Evolutionary conservation across 139 green algal genomes (phyloP).

Genomic region (Haematococcus sp.): DNA sequence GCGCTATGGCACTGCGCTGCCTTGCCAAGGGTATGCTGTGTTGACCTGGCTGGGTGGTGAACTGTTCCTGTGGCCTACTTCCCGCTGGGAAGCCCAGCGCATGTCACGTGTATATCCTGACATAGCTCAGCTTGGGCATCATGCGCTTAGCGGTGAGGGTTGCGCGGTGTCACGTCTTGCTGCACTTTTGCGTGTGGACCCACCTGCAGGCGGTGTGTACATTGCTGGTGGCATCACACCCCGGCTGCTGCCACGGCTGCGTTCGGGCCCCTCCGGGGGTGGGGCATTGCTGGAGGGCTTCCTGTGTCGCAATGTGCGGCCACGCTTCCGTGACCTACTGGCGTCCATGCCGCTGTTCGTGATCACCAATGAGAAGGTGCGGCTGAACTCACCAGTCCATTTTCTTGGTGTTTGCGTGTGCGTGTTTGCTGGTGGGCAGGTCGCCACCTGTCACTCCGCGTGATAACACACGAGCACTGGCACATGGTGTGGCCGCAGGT

Average conservation of each 20-base stretch:
- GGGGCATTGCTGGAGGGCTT: conserved; percentile 71
- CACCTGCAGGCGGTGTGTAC: conserved; percentile 75
- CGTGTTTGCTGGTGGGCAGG: conserved; percentile 45
- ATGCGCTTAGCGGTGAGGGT: too few species aligned
- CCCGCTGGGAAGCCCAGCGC: too few species aligned
- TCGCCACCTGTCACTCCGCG: not conserved
- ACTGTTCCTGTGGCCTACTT: too few species aligned
- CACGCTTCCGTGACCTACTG: conserved; percentile 50
- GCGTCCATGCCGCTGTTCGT: conserved; percentile 65
- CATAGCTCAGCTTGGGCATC: too few species aligned
- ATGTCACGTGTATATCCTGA: too few species aligned
- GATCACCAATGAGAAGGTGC: conserved; percentile 71
- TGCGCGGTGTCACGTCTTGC: too few species aligned
- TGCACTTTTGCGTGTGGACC: not conserved
- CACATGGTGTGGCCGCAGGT: not conserved
- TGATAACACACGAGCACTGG: not conserved
- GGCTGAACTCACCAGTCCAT: conserved; percentile 33
- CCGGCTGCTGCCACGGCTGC: conserved; percentile 48
- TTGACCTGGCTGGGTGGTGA: too few species aligned
- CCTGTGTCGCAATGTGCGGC: conserved; percentile 15
- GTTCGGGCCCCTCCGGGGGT: conserved; percentile 18
- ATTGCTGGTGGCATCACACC: conserved; percentile 86
- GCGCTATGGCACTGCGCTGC: conserved; percentile 79
- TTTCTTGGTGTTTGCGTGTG: conserved; percentile 59
- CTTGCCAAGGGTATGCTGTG: conserved; percentile 59